Conservation (phyloP, 2,329 filamentous ascomycete genomes). For the Pestalotiopsis sp. region DNA sequence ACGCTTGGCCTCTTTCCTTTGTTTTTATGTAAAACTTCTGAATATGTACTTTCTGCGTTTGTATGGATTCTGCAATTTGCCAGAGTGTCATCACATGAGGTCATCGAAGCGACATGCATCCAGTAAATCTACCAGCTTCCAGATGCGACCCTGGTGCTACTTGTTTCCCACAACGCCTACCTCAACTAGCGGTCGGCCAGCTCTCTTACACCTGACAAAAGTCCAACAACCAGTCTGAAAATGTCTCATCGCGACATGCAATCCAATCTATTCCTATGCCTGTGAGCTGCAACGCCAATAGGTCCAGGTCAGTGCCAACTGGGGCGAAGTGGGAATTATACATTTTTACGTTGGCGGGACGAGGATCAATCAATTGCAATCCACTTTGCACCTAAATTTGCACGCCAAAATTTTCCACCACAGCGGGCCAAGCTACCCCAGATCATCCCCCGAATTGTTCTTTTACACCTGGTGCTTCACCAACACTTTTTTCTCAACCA, state of each 20-base stretch:
- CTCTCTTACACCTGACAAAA: background rate
- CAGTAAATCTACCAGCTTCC: background rate
- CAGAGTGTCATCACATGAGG: background rate
- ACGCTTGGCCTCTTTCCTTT: background rate
- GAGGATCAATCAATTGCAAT: background rate
- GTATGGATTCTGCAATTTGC: background rate
- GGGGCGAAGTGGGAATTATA: background rate
- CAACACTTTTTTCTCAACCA: background rate
- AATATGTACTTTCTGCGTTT: background rate
- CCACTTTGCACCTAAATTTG: background rate
- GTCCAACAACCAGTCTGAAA: background rate
- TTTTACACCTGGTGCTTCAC: background rate
- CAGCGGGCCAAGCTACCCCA: slow-evolving; percentile 11
- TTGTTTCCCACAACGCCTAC: background rate
- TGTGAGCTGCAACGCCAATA: background rate
- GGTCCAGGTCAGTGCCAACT: background rate
- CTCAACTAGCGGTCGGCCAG: background rate
- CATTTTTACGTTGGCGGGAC: background rate
- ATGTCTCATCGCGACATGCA: background rate
- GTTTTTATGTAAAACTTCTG: background rate
- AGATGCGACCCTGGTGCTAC: background rate
- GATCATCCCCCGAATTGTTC: slow-evolving; percentile 1
- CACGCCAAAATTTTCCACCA: background rate
- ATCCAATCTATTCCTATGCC: background rate
- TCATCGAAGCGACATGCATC: background rate